Evolutionary conservation across 345 rosid species (phyloP), one percentile per base, ranked within the genome.

Genomic region (Eutrema japonicum): DNA sequence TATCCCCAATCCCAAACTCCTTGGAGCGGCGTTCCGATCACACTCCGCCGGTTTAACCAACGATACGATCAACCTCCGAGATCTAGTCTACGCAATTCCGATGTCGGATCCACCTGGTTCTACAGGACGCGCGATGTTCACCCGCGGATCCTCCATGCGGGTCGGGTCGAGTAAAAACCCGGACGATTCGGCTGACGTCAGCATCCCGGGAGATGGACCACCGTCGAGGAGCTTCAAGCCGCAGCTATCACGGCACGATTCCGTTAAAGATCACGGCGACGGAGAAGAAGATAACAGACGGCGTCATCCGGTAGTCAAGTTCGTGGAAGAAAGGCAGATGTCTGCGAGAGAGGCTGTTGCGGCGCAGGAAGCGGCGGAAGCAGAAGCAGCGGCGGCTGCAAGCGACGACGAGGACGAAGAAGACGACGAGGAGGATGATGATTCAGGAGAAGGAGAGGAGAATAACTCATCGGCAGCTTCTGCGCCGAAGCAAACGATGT

Each of bases 281-380:
- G 86, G 55, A 1, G 74, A 67, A 26, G 69, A 64, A n/a, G 81
- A 73, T 5, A 82, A 54, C 32, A 62, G 72, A 16, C 62, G 78
- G 12, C 87, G 82, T 48, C 85, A 72, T 8, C 80, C 86, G 48
- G 77, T 79, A 0, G 84, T 74, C 0, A 86, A 55, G 22, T 78
- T 89, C 72, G 84, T 78, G 1, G 93, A 90, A 73, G 96, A 88
- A 76, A 82, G 96, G 48, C 69, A 42, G 26, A n/a, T 88, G 82
- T 90, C 99, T 0, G 96, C 92, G 12, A 82, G 97, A 76, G 96
- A 95, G 76, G 98, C 96, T 0, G 90, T 86, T 5, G 89, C 84
- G 0, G 89, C 89, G 8, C 93, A 90, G 66, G 89, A 86, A 81
- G 93, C 93, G 0, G 81, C 92, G 0, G 92, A 85, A 58, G 87